Evolutionary conservation across 352 stramenopile species (phyloP).

Genomic region (Aphanomyces astaci): DNA sequence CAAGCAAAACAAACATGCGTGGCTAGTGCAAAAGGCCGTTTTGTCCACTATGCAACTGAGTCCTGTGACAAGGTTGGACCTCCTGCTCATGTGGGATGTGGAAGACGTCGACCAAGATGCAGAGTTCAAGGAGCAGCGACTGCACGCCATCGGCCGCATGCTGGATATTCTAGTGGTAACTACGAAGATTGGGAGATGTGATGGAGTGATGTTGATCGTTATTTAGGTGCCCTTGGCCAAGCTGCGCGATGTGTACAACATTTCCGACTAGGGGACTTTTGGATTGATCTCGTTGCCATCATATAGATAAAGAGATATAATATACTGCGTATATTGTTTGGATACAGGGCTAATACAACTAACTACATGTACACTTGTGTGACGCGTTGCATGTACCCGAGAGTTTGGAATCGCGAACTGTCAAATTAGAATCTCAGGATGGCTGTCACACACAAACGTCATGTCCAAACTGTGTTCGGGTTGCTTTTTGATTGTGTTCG

Average conservation of each 20-base stretch:
- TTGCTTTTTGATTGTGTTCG: no score
- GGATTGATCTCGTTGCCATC: background rate
- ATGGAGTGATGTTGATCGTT: background rate
- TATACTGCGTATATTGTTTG: background rate
- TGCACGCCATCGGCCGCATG: slow-evolving; percentile 14
- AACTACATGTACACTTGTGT: no score
- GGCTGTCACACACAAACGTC: no score
- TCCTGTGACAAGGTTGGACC: background rate
- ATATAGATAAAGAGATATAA: no score
- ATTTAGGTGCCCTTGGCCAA: slow-evolving; percentile 1
- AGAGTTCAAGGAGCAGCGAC: slow-evolving; percentile 14
- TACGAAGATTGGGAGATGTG: background rate
- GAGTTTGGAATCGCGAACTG: no score
- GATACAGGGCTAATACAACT: no score
- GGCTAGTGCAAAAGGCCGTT: slow-evolving; percentile 18
- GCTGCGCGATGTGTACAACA: slow-evolving; percentile 6
- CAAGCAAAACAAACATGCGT: slow-evolving; percentile 19
- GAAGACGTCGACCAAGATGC: background rate
- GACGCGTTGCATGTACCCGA: no score
- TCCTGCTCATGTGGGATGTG: background rate
- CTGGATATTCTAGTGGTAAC: slow-evolving; percentile 13
- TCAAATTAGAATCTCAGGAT: no score
- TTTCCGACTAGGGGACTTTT: background rate
- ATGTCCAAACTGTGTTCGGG: no score
- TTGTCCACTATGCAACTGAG: slow-evolving; percentile 9